These are phyloP conservation scores for Penicillium odoratum DNA, from an alignment of 495 filamentous ascomycete genomes.

Conservation along the genomic window DNA sequence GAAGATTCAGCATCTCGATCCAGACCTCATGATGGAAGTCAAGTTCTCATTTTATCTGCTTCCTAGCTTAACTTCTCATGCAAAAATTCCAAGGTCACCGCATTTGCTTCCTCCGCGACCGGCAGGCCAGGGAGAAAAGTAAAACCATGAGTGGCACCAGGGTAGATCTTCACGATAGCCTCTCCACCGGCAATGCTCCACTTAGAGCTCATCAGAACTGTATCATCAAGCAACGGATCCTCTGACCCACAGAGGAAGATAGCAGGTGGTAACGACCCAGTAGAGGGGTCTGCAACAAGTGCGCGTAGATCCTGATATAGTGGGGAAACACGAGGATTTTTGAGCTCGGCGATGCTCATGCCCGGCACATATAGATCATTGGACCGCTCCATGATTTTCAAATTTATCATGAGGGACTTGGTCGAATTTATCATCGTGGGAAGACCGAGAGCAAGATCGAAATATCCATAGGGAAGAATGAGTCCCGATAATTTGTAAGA, in stretches of 20 bases:
- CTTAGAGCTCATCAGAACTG: no score
- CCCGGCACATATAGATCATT: constrained; percentile 43
- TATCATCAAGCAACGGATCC: no score
- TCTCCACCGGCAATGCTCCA: no score
- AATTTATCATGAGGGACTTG: not conserved
- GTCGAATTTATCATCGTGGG: constrained; percentile 40
- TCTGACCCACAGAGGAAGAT: no score
- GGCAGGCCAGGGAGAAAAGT: not conserved
- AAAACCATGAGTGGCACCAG: not conserved
- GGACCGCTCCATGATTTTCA: constrained; percentile 40
- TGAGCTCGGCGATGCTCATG: constrained; percentile 34
- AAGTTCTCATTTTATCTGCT: no score
- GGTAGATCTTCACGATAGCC: not conserved
- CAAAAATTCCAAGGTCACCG: no score
- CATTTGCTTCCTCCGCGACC: not conserved
- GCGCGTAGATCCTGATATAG: constrained; percentile 33
- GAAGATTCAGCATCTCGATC: no score
- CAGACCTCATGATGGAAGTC: no score
- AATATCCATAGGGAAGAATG: constrained; percentile 22
- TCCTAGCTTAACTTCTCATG: no score
- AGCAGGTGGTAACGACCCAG: no score
- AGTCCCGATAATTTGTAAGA: constrained; percentile 10
- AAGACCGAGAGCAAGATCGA: constrained; percentile 23
- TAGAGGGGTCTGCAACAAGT: no score
- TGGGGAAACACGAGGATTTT: constrained; percentile 38